Evolutionary conservation across 2,329 filamentous ascomycete species (phyloP).

Genomic region (Spiromastix sp.): DNA sequence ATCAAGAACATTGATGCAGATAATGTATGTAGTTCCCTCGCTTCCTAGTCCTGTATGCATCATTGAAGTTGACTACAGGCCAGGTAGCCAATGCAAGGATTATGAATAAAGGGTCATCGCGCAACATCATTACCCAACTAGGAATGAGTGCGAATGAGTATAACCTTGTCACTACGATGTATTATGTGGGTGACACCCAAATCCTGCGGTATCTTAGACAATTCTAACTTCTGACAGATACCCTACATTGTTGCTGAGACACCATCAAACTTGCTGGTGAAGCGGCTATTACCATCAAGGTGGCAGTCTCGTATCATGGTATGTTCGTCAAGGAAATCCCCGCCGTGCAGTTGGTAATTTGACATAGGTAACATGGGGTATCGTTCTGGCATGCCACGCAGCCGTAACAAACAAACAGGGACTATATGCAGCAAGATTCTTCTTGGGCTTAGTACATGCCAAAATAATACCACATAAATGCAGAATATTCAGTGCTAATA

Average conservation of each 20-base stretch:
- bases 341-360: too few relatives aligned
- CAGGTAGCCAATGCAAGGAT: background rate
- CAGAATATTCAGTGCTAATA: too few relatives aligned
- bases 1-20: conserved; percentile 22
- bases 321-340: too few relatives aligned
- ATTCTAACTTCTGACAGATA: conserved; percentile 18
- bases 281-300: conserved; percentile 23
- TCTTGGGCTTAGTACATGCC: conserved; percentile 29
- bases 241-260: conserved; percentile 32
- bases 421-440: conserved; percentile 27
- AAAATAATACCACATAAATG: too few relatives aligned
- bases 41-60: background rate
- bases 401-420: conserved; percentile 24
- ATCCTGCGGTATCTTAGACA: background rate
- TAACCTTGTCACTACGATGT: conserved; percentile 32
- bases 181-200: conserved; percentile 21
- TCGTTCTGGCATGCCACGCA: conserved; percentile 28
- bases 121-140: conserved; percentile 30
- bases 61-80: background rate
- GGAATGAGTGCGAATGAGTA: conserved; percentile 33
- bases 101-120: background rate
- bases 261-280: conserved; percentile 30
- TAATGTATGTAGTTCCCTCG: conserved; percentile 15
- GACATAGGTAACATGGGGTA: conserved; percentile 30
- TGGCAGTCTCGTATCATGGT: conserved; percentile 30